Conservation (phyloP, 176 grass and related monocot genomes). For the Zoysia japonica region DNA sequence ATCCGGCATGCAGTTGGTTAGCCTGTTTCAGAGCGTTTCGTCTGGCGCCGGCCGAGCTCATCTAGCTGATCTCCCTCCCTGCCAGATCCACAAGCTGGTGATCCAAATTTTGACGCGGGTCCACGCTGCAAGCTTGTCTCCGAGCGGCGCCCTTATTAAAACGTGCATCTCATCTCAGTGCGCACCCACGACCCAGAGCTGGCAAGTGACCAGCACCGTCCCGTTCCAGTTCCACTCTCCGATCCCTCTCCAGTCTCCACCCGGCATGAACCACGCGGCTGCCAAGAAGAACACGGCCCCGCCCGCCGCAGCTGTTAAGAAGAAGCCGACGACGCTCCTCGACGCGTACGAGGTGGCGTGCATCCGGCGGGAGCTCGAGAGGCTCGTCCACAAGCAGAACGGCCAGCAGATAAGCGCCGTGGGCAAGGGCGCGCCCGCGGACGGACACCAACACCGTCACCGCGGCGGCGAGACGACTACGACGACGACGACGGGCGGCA, state of each 20-base stretch:
- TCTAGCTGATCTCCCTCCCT: background rate
- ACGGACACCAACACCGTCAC: background rate
- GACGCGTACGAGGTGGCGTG: conserved; percentile 77
- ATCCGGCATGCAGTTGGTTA: background rate
- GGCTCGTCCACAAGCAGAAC: conserved; percentile 40
- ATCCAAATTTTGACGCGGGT: background rate
- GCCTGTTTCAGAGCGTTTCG: background rate
- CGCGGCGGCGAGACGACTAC: background rate
- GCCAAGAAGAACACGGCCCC: background rate
- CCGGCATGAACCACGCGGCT: background rate
- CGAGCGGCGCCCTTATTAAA: background rate
- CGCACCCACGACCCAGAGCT: background rate
- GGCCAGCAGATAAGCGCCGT: background rate
- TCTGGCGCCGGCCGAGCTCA: background rate
- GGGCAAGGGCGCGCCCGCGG: background rate
- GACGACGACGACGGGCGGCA: background rate
- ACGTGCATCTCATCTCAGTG: background rate
- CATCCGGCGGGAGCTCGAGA: conserved; percentile 65
- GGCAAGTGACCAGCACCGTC: background rate
- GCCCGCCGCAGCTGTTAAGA: background rate
- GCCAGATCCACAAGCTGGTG: background rate
- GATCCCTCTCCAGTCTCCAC: background rate
- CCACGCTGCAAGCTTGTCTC: background rate
- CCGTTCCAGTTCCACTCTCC: background rate
- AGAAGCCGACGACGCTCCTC: conserved; percentile 57